Percentiles rank a stretch among this genome's conserved stretches.
Evolutionary conservation across 2,329 filamentous ascomycete species (phyloP).

Genomic region (Ceratocystis smalleyi): DNA sequence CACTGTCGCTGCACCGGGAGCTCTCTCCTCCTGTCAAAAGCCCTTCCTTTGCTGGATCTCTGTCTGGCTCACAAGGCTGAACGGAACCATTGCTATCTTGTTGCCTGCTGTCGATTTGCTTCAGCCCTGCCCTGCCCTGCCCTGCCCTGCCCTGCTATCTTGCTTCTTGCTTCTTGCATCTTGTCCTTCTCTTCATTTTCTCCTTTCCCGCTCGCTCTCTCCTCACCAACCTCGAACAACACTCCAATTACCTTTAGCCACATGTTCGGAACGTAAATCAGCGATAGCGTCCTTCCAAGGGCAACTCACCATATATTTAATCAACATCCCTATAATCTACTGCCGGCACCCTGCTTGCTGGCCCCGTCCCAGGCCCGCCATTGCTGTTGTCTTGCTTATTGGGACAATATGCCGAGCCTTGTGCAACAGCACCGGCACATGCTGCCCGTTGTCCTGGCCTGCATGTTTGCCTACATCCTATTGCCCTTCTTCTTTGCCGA

Average conservation of each 20-base stretch:
- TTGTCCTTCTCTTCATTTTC: background rate
- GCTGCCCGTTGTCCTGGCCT: constrained; percentile 5
- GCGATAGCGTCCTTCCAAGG: background rate
- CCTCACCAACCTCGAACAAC: background rate
- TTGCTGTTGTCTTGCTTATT: background rate
- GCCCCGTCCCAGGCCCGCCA: too few species aligned
- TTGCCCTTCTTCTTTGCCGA: constrained; percentile 9
- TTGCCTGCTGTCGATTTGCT: too few species aligned
- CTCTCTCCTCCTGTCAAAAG: background rate
- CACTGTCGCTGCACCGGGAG: background rate
- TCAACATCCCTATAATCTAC: background rate
- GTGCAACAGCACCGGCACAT: constrained; percentile 12
- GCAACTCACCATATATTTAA: background rate
- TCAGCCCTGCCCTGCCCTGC: too few species aligned
- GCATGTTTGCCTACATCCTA: constrained; percentile 10
- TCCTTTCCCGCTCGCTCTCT: background rate
- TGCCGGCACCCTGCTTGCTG: background rate
- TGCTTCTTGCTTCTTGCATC: too few species aligned
- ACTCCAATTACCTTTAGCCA: background rate
- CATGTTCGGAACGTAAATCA: background rate
- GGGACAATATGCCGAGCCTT: background rate
- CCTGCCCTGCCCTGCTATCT: too few species aligned
- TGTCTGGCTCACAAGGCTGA: background rate
- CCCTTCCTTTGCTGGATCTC: background rate
- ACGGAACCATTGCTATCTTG: too few species aligned